Percentiles rank a stretch among this genome's conserved stretches.
Evolutionary conservation across 2,329 filamentous ascomycete genomes (phyloP).

Genomic region (Diatrype stigma): DNA sequence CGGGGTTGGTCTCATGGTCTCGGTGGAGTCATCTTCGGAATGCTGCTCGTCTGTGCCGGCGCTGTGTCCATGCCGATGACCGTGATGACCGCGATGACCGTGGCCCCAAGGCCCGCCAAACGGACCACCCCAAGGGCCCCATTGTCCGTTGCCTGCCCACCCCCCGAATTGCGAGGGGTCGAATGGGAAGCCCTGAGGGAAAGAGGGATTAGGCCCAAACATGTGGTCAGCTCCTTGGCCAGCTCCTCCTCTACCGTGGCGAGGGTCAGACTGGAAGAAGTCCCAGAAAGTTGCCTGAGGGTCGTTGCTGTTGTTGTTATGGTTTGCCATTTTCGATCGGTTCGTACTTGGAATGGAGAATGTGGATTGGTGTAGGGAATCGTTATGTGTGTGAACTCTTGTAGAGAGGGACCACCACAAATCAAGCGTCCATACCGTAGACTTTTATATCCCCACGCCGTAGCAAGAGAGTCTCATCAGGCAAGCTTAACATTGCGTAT

Average conservation of each 20-base stretch:
- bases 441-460: too few relatives aligned
- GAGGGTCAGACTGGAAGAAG: slow-evolving; percentile 32
- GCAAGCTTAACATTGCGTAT: too few relatives aligned
- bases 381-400: too few relatives aligned
- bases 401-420: too few relatives aligned
- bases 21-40: slow-evolving; percentile 27
- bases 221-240: slow-evolving; percentile 36
- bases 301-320: slow-evolving; percentile 13
- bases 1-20: slow-evolving; percentile 21
- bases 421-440: too few relatives aligned
- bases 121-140: slow-evolving; percentile 10
- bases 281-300: slow-evolving; percentile 24
- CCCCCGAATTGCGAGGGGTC: slow-evolving; percentile 14
- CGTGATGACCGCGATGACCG: slow-evolving; percentile 19
- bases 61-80: slow-evolving; percentile 21
- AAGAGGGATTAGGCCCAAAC: slow-evolving; percentile 16
- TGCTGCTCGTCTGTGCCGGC: slow-evolving; percentile 17
- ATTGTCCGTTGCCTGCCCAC: slow-evolving; percentile 12
- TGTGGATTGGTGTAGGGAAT: neutral
- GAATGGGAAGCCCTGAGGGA: slow-evolving; percentile 33
- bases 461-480: too few relatives aligned
- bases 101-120: slow-evolving; percentile 9
- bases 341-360: neutral
- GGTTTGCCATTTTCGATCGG: slow-evolving; percentile 11
- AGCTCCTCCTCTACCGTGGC: slow-evolving; percentile 15